Base-by-base conservation (phyloP, 2,329 filamentous ascomycete genomes). In the Beauveria sp. region DNA sequence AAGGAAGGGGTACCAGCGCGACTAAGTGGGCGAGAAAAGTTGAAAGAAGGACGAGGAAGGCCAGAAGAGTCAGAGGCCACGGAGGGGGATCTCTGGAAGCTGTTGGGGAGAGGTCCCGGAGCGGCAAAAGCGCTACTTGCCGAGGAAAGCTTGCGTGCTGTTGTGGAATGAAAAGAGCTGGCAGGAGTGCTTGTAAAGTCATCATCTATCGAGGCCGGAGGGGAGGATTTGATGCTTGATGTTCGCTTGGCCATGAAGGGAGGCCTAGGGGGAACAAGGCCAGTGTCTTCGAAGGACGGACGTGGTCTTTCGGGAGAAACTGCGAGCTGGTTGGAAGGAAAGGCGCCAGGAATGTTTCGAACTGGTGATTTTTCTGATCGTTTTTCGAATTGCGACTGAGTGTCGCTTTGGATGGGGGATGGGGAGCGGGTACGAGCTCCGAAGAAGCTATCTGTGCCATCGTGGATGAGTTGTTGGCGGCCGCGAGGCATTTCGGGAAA, bases 1-100 rank as follows among this genome's bases (percentile, higher is more conserved):
- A 81, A 76, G 50, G 69, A 75, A 18, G 84, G 84, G 14, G 82
- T 86, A 64, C 85, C 86, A 63, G 86, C 83, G 70, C 88, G 82
- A 73, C 93, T 97, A 63, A 96, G 76, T 0, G 95, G 95, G 49
- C 95, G 84, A 0, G 95, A 98, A 73, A 98, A 98, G 74, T 99
- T 98, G 75, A 96, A 93, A 0, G 89, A 86, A 1, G 91, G 89
- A 18, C 88, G 84, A 14, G 87, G 85, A 42, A 92, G 70, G 10
- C 82, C 81, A 2, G 92, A 96, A 56, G 85, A 84, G 64, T 96
- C 91, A 1, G 93, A 98, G 64, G 86, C 87, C 43, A 91, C 82
- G 0, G 95, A 98, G 2, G 92, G 91, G 1, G 93, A 96, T 68
- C 92, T 84, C 62, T 86, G 84, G 67, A 87, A 83, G 18, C 83